Conservation (phyloP, 2,329 filamentous ascomycete genomes). For the Dactylellina haptotyla region DNA sequence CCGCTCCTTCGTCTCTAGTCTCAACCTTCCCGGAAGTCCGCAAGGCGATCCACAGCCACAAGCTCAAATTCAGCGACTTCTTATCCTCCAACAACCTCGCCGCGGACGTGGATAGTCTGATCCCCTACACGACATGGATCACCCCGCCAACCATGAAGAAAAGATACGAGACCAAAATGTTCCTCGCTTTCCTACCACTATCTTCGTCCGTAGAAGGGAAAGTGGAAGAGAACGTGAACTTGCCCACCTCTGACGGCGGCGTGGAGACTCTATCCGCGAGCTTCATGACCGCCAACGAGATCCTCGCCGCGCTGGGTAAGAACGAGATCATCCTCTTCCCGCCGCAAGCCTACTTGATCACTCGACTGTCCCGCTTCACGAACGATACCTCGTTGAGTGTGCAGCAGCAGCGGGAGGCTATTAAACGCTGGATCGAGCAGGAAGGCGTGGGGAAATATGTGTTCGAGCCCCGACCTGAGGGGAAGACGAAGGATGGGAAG, state of each 20-base stretch:
- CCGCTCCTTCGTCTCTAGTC: constrained; percentile 40
- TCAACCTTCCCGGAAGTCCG: constrained; percentile 67
- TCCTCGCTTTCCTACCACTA: constrained; percentile 81
- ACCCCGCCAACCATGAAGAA: constrained; percentile 78
- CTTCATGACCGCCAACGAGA: constrained; percentile 65
- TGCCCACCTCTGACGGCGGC: constrained; percentile 75
- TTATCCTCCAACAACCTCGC: constrained; percentile 61
- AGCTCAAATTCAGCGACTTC: constrained; percentile 75
- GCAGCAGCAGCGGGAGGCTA: constrained; percentile 60
- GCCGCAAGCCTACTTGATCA: constrained; percentile 81
- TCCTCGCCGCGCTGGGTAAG: constrained; percentile 70
- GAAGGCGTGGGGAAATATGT: constrained; percentile 68
- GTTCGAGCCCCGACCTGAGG: constrained; percentile 66
- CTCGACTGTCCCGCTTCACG: constrained; percentile 67
- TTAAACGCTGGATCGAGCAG: constrained; percentile 67
- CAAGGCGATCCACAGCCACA: constrained; percentile 70
- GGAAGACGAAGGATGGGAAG: constrained; percentile 63
- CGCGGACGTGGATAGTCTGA: constrained; percentile 48
- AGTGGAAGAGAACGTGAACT: constrained; percentile 7
- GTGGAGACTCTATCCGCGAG: constrained; percentile 75
- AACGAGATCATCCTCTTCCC: constrained; percentile 86
- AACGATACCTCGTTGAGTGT: constrained; percentile 62
- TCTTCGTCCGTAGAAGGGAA: constrained; percentile 60
- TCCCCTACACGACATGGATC: constrained; percentile 77
- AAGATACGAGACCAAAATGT: constrained; percentile 96